Evolutionary conservation across 768 basidiomycete genomes (phyloP).

Genomic region (Psilocybe tampanensis): DNA sequence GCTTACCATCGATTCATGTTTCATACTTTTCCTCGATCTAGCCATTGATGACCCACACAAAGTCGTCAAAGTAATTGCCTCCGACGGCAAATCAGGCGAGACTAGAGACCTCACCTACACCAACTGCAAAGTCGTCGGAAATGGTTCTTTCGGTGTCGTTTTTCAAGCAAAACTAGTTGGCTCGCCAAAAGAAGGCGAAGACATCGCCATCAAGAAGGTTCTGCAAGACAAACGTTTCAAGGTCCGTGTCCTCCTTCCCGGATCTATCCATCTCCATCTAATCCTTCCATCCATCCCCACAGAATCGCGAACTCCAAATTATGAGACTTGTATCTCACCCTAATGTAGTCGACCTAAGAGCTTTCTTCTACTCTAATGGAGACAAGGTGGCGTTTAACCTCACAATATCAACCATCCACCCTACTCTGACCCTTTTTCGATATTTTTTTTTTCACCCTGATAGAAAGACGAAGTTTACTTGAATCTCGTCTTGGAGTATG

Average conservation of each 20-base stretch:
- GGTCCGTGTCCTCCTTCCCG: constrained; percentile 52
- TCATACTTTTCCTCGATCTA: constrained; percentile 32
- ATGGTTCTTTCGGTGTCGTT: constrained; percentile 99
- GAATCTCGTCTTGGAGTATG: constrained; percentile 98
- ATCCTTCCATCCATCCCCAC: constrained; percentile 7
- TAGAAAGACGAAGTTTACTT: constrained; percentile 99
- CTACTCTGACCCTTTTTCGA: no score
- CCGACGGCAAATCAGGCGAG: constrained; percentile 91
- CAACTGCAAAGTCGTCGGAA: constrained; percentile 97
- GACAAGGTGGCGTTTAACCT: constrained; percentile 79
- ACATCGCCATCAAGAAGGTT: constrained; percentile 99
- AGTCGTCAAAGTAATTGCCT: constrained; percentile 93
- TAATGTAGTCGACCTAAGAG: constrained; percentile 96
- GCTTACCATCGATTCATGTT: constrained; percentile 36
- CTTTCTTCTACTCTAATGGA: constrained; percentile 99
- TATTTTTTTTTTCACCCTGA: constrained; percentile 9
- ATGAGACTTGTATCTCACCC: constrained; percentile 97
- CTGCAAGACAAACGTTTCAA: constrained; percentile 99
- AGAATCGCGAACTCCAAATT: constrained; percentile 99
- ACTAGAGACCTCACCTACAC: constrained; percentile 91
- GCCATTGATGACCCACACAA: constrained; percentile 96
- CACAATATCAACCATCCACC: constrained; percentile 6
- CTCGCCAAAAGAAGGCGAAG: constrained; percentile 64
- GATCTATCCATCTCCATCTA: constrained; percentile 14
- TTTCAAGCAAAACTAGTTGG: constrained; percentile 90